These are phyloP conservation scores for Adenanthera pavonina DNA, from an alignment of 306 rosid genomes.

Conservation along the genomic window DNA sequence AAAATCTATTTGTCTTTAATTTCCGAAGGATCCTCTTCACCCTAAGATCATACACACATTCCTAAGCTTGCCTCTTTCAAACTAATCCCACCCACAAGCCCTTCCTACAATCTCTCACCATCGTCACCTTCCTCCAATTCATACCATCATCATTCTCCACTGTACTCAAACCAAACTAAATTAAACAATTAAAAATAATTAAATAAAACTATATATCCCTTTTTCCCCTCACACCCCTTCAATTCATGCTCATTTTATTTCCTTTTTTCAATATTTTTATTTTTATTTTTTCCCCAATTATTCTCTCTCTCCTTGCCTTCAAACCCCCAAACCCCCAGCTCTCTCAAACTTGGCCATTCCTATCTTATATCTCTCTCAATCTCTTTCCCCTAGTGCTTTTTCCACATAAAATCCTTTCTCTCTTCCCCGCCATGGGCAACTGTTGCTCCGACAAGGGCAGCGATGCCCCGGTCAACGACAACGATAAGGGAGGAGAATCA, in stretches of 20 bases:
- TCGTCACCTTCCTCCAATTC: conserved; percentile 51
- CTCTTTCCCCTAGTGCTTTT: conserved; percentile 19
- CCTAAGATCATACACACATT: conserved; percentile 25
- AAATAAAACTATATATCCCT: conserved; percentile 26
- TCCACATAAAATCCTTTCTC: conserved; percentile 16
- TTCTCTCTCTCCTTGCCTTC: conserved; percentile 37
- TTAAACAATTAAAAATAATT: background rate
- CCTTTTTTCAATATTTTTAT: conserved; percentile 30
- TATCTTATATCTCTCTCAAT: conserved; percentile 19
- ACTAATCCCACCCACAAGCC: conserved; percentile 25
- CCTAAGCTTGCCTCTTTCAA: conserved; percentile 48
- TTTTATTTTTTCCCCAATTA: conserved; percentile 9
- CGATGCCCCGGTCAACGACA: conserved; percentile 41
- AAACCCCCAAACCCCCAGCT: conserved; percentile 52
- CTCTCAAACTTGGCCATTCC: conserved; percentile 44
- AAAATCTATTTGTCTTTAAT: conserved; percentile 10
- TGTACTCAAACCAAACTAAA: conserved; percentile 24
- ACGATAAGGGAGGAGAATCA: conserved; percentile 49
- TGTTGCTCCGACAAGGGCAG: conserved; percentile 81
- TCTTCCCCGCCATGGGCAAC: conserved; percentile 80
- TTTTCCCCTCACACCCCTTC: conserved; percentile 37
- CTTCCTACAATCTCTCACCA: conserved; percentile 69
- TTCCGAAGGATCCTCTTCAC: conserved; percentile 50
- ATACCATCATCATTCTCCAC: conserved; percentile 55
- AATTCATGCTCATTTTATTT: background rate